Evolutionary conservation across 2,329 filamentous ascomycete species (phyloP), one percentile per base, ranked within the genome.

Genomic region (Ceratocystis lukuohia): DNA sequence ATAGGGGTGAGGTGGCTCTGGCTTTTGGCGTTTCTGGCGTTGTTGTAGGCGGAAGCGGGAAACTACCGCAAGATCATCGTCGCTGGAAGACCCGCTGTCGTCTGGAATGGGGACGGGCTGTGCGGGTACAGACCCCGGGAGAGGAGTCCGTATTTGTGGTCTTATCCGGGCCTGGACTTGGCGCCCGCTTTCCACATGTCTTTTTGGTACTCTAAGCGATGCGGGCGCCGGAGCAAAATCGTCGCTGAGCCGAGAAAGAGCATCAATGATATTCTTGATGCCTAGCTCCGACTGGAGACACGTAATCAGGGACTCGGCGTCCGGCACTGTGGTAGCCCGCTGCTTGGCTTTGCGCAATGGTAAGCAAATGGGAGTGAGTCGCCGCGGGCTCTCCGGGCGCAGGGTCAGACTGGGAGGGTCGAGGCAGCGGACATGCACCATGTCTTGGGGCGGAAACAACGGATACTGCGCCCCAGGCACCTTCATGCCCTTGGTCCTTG

Each of bases 361-460:
- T 4, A n/a, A 48, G 46, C 15, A 15, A 12, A 41, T 25, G 7
- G 1, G 67, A 69, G 30, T 30, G 37, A 10, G 12, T n/a, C 2
- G 3, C 25, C 3, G 10, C 15, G 56, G 33, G 56, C 62, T 53
- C 41, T 17, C 15, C 12, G n/a, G 8, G 70, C 5, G 28, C 17
- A 45, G 17, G 17, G 25, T 41, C n/a, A 7, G 12, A n/a, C 33
- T 22, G 22, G 15, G 6, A 45, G n/a, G 22, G 30, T 44, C 70
- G 30, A 66, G 50, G n/a, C 82, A 85, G 65, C 86, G 82, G 53
- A 91, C 75, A 73, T 91, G 88, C 0, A 80, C 75, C 72, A 84
- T 84, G 5, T 79, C 87, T 69, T 80, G 79, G 62, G 83, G 81
- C 46, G 89, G 89, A 87, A 89, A 94, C n/a, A 84, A 78, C 2